A percentile compares a stretch with the other conserved stretches of the same genome.
These are phyloP conservation scores for Candida insectorum DNA, from an alignment of 805 yeast genomes.

Conservation along the genomic window DNA sequence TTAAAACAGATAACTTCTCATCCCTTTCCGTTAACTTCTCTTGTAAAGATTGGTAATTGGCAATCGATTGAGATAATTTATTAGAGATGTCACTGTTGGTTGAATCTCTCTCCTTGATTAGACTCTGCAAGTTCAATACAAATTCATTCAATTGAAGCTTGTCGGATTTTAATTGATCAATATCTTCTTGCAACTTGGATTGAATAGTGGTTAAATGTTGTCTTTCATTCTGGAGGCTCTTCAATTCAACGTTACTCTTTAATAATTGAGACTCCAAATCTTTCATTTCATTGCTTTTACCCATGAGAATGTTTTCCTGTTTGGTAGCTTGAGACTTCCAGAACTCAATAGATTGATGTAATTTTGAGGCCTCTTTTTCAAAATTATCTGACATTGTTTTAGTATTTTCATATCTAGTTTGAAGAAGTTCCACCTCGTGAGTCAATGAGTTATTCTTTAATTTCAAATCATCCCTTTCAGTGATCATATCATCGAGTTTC, in stretches of 20 bases:
- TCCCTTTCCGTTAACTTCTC: constrained; percentile 52
- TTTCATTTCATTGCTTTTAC: constrained; percentile 48
- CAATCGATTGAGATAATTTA: constrained; percentile 48
- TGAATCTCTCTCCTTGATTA: constrained; percentile 59
- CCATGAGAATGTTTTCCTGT: constrained; percentile 31
- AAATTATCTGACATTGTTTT: constrained; percentile 26
- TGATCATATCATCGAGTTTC: constrained; percentile 49
- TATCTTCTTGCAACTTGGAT: constrained; percentile 49
- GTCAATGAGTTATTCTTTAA: constrained; percentile 10
- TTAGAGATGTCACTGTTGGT: constrained; percentile 47
- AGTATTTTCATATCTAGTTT: constrained; percentile 48
- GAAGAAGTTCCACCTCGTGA: constrained; percentile 17
- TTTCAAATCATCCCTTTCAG: constrained; percentile 45
- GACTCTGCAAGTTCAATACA: constrained; percentile 56
- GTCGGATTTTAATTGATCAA: constrained; percentile 53
- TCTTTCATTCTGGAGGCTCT: constrained; percentile 54
- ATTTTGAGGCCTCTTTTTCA: constrained; percentile 24
- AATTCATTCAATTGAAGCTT: constrained; percentile 54
- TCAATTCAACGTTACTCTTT: constrained; percentile 41
- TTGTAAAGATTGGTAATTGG: constrained; percentile 42
- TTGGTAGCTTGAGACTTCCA: constrained; percentile 42
- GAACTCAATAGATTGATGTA: constrained; percentile 27
- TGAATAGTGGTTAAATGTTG: constrained; percentile 48
- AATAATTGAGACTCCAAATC: constrained; percentile 47
- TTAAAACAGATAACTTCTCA: constrained; percentile 45